Evolutionary conservation across 208 protist species (phyloP).

Genomic region (Phytomonas sp.): DNA sequence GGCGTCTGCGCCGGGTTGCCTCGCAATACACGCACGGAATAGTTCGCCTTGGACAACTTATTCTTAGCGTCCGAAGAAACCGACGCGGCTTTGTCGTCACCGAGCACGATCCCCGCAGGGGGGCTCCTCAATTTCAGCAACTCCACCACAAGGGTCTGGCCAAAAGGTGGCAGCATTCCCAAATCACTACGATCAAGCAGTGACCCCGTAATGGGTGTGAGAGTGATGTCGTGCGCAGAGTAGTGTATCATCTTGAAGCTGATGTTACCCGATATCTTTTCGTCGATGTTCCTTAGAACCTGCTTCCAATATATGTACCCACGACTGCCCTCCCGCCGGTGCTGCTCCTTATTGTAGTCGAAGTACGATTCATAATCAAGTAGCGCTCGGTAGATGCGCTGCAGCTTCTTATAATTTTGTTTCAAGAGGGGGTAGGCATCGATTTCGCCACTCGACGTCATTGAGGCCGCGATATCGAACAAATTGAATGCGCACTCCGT

Average conservation of each 20-base stretch:
- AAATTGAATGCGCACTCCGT: conserved; percentile 31
- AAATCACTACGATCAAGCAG: conserved; percentile 31
- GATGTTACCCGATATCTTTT: conserved; percentile 17
- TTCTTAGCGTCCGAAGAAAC: conserved; percentile 8
- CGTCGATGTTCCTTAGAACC: conserved; percentile 33
- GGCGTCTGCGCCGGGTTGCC: conserved; percentile 32
- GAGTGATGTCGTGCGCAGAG: conserved; percentile 44
- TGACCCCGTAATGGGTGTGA: conserved; percentile 30
- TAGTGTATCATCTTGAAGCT: conserved; percentile 54
- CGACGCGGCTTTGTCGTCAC: neutral
- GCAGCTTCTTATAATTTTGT: conserved; percentile 27
- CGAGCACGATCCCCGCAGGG: conserved; percentile 23
- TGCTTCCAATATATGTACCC: conserved; percentile 35
- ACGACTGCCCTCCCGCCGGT: conserved; percentile 30
- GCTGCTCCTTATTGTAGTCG: conserved; percentile 24
- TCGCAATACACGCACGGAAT: conserved; percentile 44
- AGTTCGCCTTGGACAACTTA: conserved; percentile 15
- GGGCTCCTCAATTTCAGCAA: conserved; percentile 30
- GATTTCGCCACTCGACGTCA: conserved; percentile 19
- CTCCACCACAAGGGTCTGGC: conserved; percentile 43
- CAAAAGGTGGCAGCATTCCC: conserved; percentile 56
- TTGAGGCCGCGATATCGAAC: conserved; percentile 44
- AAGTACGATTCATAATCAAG: conserved; percentile 30
- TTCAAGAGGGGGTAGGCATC: conserved; percentile 18
- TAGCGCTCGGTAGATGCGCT: conserved; percentile 17